Evolutionary conservation across 306 rosid species (phyloP).

Genomic region (Citrullus mucosospermus): DNA sequence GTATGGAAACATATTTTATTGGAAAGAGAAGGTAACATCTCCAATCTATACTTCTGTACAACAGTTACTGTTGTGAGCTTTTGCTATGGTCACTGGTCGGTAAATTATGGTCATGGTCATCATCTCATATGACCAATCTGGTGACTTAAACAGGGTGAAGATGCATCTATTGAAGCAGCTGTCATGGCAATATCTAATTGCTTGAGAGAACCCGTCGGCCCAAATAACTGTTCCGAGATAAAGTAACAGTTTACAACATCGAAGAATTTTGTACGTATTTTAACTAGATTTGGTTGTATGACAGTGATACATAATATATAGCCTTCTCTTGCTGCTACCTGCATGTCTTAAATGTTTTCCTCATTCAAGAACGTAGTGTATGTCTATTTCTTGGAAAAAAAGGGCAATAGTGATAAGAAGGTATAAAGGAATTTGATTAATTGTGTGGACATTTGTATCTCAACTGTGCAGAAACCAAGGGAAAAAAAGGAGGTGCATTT

Average conservation of each 20-base stretch:
- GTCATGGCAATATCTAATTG: conserved; percentile 80
- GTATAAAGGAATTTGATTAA: neutral
- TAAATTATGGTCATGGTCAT: neutral
- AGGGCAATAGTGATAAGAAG: neutral
- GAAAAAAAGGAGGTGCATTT: neutral
- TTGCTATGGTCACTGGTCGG: neutral
- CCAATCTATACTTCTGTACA: neutral
- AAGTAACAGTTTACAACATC: conserved; percentile 22
- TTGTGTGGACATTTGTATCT: neutral
- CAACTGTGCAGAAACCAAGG: conserved; percentile 1
- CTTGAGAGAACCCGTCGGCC: conserved; percentile 79
- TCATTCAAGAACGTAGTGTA: neutral
- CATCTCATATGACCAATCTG: neutral
- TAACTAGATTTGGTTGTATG: neutral
- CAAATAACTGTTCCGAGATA: conserved; percentile 77
- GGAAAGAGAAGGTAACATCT: conserved; percentile 75
- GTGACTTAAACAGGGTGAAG: conserved; percentile 68
- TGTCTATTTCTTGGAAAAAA: neutral
- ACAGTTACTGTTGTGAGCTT: neutral
- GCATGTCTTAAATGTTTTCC: neutral
- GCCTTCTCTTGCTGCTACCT: neutral
- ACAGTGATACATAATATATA: neutral
- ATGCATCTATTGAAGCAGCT: conserved; percentile 85
- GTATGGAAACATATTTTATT: conserved; percentile 85
- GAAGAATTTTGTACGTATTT: neutral